phyloP scores from a whole-genome alignment of 805 yeast genomes.

The Suhomyces kilbournensis region DNA sequence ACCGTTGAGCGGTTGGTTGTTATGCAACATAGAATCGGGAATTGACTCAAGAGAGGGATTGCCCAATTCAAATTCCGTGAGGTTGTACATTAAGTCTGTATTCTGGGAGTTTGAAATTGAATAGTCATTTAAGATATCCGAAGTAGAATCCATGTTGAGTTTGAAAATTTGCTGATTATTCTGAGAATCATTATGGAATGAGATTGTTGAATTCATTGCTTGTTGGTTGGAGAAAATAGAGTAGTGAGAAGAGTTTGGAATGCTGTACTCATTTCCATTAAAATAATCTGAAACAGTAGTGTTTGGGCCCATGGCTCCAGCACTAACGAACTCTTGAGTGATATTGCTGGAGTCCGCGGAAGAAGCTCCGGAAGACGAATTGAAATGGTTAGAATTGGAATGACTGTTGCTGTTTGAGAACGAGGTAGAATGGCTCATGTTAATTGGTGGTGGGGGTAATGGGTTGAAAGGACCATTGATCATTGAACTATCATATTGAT shows the following conservation, averaged over 20 bases:
- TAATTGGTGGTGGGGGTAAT: constrained; percentile 21
- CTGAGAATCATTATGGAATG: constrained; percentile 10
- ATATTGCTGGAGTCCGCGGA: constrained; percentile 3
- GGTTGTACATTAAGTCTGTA: constrained; percentile 21
- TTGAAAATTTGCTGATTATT: constrained; percentile 4
- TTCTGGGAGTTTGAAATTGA: constrained; percentile 5
- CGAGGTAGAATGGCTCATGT: constrained; percentile 5
- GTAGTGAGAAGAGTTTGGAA: constrained; percentile 14
- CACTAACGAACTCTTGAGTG: neutral
- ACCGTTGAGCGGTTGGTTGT: constrained; percentile 4
- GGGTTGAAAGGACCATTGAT: constrained; percentile 13
- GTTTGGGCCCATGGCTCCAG: constrained; percentile 1
- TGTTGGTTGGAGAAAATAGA: constrained; percentile 14
- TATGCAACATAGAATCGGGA: constrained; percentile 19
- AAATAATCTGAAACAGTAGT: constrained; percentile 6
- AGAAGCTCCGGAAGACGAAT: constrained; percentile 1
- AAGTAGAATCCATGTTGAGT: constrained; percentile 14
- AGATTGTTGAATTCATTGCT: constrained; percentile 14
- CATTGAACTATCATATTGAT: constrained; percentile 9
- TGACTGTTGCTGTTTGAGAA: neutral
- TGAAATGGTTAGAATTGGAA: neutral
- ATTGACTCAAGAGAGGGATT: constrained; percentile 27
- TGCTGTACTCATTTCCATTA: constrained; percentile 10
- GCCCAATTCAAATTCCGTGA: constrained; percentile 22
- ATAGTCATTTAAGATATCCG: constrained; percentile 14